These are phyloP conservation scores for Coniochaeta hoffmannii DNA, from an alignment of 2,329 filamentous ascomycete species.

Conservation along the genomic window DNA sequence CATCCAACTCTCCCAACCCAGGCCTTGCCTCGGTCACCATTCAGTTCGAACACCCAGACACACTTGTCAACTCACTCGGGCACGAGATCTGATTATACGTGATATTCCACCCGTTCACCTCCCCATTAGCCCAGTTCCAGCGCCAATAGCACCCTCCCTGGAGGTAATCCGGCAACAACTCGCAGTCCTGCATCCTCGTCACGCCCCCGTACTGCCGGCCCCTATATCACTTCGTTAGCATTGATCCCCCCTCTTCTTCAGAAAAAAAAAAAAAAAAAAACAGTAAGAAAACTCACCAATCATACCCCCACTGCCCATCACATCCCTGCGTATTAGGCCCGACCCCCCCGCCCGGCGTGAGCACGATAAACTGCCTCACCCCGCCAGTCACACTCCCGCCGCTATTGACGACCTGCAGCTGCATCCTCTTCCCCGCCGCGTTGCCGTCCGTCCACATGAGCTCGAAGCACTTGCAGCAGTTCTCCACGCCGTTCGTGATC, in stretches of 20 bases:
- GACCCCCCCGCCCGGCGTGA: conserved; percentile 8
- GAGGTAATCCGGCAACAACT: conserved; percentile 10
- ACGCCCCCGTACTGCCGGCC: conserved; percentile 11
- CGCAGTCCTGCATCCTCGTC: conserved; percentile 8
- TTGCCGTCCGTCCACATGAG: conserved; percentile 12
- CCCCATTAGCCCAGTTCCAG: conserved; percentile 16
- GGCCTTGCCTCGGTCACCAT: too few relatives aligned
- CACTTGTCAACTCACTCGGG: conserved; percentile 8
- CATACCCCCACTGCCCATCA: conserved; percentile 6
- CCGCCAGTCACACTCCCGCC: conserved; percentile 9
- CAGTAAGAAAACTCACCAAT: not conserved
- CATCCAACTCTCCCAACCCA: too few relatives aligned
- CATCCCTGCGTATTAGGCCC: conserved; percentile 10
- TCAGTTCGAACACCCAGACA: conserved; percentile 10
- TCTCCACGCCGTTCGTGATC: conserved; percentile 9
- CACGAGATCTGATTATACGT: conserved; percentile 11
- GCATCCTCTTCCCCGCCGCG: conserved; percentile 10
- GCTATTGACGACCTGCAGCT: conserved; percentile 14
- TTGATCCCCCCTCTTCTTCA: not conserved
- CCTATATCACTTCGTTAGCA: not conserved
- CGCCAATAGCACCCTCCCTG: conserved; percentile 16
- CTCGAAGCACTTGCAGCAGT: conserved; percentile 17
- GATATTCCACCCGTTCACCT: conserved; percentile 14
- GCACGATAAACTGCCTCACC: conserved; percentile 5
- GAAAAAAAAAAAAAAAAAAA: too few relatives aligned